phyloP scores from a whole-genome alignment of 2,329 filamentous ascomycete species.

The Aspergillus quadrilineatus region DNA sequence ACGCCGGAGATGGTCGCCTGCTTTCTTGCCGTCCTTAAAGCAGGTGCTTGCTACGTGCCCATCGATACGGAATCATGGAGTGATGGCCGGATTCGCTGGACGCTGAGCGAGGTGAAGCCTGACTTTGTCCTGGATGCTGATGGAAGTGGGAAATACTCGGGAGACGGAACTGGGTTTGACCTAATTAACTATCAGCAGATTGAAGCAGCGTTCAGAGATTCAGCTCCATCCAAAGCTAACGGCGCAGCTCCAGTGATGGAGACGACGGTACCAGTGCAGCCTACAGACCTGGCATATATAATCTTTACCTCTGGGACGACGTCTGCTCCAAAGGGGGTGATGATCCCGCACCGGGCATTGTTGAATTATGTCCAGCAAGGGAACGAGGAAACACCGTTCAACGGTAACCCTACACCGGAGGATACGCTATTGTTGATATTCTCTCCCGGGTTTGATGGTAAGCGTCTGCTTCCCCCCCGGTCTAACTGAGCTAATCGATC shows the following conservation, averaged over 20 bases:
- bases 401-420: neutral
- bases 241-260: neutral
- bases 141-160: neutral
- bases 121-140: neutral
- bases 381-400: slow-evolving; percentile 2
- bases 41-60: neutral
- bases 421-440: slow-evolving; percentile 23
- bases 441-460: slow-evolving; percentile 30
- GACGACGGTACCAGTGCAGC: neutral
- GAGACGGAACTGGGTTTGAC: too few species aligned
- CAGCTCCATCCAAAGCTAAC: neutral
- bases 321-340: slow-evolving; percentile 1
- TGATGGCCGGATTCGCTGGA: neutral
- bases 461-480: neutral
- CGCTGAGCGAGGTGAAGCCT: neutral
- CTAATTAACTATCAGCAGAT: too few species aligned
- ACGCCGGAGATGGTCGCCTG: neutral
- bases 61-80: neutral
- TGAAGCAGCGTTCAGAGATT: too few species aligned
- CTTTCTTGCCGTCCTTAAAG: neutral
- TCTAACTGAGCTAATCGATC: neutral
- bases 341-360: neutral
- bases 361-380: neutral
- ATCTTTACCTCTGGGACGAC: slow-evolving; percentile 12
- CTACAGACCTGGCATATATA: neutral